Base-by-base conservation (phyloP, 352 stramenopile species). In the Pythium oligandrum region DNA sequence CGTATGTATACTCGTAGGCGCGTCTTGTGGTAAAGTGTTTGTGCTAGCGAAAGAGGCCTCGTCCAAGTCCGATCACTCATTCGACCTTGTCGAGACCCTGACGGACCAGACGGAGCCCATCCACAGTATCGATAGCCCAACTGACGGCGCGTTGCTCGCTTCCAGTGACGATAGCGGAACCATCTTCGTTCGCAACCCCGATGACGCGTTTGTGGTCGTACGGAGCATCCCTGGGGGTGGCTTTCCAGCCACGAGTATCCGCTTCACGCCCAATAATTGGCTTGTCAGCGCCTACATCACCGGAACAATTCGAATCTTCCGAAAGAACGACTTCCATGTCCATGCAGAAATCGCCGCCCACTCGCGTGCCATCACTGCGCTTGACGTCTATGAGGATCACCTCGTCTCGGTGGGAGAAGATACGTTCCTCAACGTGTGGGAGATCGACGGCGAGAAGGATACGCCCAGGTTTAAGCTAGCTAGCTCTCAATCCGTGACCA, bases 401-500 rank as follows among this genome's bases (percentile, higher is more conserved):
- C 53, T 86, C 42, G 78, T 74, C 47, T 84, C 76, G 1, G 78
- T 90, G 38, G 74, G 79, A 6, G 79, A 92, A 52, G 75, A 94
- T 57, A 89, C 75, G 8, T 93, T 86, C 60, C 46, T 90, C 45
- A 89, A 93, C 53, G 73, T 90, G 44, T 92, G 81, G 78, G 78
- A 90, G 48, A 54, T 86, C 11, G 48, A 48, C 2, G 68, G 53
- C 17, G 62, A 26, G 43, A 70, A 64, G 33, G 44, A 38, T 1
- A 17, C 46, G 30, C 55, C 63, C 3, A 59, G 58, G 0, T 52
- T 90, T 39, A 71, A 78, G 48, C 66, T 89, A 9, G 70, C 61
- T 48, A 90, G 78, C 55, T 88, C 78, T 5, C 78, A 90, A 35
- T 54, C 46, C 30, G 75, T 83, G 11, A 55, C 67, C 2, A 88